phyloP scores from a whole-genome alignment of 371 early-diverging fungal species.

The Batkoa obscura region DNA sequence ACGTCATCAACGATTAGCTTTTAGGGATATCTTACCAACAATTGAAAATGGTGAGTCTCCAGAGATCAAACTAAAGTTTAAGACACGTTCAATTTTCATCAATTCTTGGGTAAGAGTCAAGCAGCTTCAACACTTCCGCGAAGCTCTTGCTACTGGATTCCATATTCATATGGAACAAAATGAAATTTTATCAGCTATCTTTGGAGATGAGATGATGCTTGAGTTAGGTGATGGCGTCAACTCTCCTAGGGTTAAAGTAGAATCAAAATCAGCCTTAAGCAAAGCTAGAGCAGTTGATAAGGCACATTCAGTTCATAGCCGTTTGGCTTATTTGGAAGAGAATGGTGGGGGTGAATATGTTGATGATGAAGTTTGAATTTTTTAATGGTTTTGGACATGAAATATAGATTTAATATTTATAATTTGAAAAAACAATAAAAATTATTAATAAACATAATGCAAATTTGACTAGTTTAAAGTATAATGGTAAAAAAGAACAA shows the following conservation, averaged over 20 bases:
- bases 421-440: too few species aligned
- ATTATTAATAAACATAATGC: too few species aligned
- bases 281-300: neutral
- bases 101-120: neutral
- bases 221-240: too few species aligned
- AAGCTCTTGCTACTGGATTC: neutral
- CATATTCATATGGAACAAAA: constrained; percentile 4
- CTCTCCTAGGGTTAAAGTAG: too few species aligned
- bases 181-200: neutral
- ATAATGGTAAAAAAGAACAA: too few species aligned
- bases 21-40: constrained; percentile 3
- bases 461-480: too few species aligned
- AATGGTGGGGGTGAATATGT: neutral
- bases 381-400: too few species aligned
- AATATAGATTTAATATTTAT: too few species aligned
- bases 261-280: neutral
- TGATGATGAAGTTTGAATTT: too few species aligned
- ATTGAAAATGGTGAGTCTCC: neutral
- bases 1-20: constrained; percentile 2
- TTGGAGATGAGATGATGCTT: too few species aligned
- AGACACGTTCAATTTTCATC: neutral
- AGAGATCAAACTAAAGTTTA: constrained; percentile 1
- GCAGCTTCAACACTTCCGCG: constrained; percentile 1
- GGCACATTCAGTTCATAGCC: neutral
- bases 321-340: neutral